Evolutionary conservation across 1,284 basidiomycete genomes (phyloP), one percentile per base, ranked within the genome.

Genomic region (Irpex sp.): DNA sequence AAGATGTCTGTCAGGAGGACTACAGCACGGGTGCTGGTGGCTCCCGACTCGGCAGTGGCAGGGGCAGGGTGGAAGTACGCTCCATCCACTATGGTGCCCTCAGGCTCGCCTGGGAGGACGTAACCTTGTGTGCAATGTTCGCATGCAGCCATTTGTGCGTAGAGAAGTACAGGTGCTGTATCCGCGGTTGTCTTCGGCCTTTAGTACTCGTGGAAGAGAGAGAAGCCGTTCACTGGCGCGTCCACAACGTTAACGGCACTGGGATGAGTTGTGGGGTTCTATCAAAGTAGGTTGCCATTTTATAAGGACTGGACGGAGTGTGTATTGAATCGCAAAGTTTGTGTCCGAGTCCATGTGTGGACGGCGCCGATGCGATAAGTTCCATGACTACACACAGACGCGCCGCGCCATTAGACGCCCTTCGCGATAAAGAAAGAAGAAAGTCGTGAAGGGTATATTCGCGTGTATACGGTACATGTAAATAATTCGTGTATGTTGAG

Each of bases 1-100:
- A 92, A 93, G 1, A 82, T 85, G 76, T 94, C 92, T 6, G 88
- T 90, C 63, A 91, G 81, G 11, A 91, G 78, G 15, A 94, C 78
- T 44, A 93, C 77, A 6, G 89, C 89, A 18, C 80, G 77, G 45
- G 67, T 71, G 64, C 22, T 15, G 18, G 79, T 78, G 38, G 78
- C 67, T 7, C 44, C 6, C 20, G 68, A 70, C 5, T 71, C 69
- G 42, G 73, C 59, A 38, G 74, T 72, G 43, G 75, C 69, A 1
- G 83, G 76, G 24, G 83, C 82, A 18, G 79, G 73, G 67, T 73
- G 69, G 66, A 86, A 82, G 76, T 89, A 90, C 32, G 86, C 83
- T 20, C 82, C 83, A 43, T 84, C 77, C 18, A 79, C 72, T 13
- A 84, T 80, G 0, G 75, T 73, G 32, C 88, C 87, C 1, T 76